A percentile compares a stretch with the other conserved stretches of the same genome.
Conservation (phyloP, 2,329 filamentous ascomycete species). For the Zymoseptoria brevis region DNA sequence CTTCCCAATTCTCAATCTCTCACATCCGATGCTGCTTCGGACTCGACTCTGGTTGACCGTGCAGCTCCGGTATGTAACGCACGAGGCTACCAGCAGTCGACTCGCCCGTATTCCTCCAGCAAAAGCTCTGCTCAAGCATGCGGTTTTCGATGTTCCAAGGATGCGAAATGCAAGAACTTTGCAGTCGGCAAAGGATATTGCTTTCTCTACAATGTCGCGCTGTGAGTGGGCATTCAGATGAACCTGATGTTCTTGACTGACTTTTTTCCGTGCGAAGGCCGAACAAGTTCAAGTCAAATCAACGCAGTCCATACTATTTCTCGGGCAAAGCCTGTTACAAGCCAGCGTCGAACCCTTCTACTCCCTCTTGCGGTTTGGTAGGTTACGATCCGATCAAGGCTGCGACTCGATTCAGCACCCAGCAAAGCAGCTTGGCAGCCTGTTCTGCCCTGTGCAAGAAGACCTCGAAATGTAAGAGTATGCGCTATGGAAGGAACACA, state of each 20-base stretch:
- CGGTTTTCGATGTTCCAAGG: background rate
- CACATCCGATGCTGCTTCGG: background rate
- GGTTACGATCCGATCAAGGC: background rate
- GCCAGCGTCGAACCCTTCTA: background rate
- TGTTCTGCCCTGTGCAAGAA: background rate
- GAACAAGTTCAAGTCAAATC: background rate
- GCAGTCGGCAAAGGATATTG: background rate
- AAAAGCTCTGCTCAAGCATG: background rate
- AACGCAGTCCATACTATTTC: background rate
- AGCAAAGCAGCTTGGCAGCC: background rate
- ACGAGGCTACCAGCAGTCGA: background rate
- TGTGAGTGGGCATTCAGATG: background rate
- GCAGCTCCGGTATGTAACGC: background rate
- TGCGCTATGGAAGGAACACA: background rate
- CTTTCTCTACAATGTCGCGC: background rate
- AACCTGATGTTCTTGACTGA: background rate
- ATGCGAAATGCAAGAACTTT: background rate
- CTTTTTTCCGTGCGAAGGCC: background rate
- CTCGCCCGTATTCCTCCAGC: background rate
- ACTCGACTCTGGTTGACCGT: background rate
- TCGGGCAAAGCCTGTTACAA: background rate
- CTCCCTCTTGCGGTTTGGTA: background rate
- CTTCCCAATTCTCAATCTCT: background rate
- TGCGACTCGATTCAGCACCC: background rate
- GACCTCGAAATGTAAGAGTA: background rate